Evolutionary conservation across 2,329 filamentous ascomycete species (phyloP), one percentile per base, ranked within the genome.

Genomic region (Talaromyces sp.): DNA sequence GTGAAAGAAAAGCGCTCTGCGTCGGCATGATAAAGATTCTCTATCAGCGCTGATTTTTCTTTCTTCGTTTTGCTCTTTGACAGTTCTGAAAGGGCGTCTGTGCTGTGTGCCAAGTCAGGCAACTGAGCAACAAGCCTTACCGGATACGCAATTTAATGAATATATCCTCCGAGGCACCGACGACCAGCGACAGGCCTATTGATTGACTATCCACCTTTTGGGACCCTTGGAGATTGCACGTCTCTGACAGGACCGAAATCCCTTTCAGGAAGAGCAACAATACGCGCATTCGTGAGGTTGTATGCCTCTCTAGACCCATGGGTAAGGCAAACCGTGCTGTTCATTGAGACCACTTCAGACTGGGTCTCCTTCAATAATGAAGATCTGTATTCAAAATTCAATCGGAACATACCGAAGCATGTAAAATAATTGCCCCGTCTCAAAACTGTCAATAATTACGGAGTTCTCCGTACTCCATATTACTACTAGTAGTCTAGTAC

Each of bases 1-100:
- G 64, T 76, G 41, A 59, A 62, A 35, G 65, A 66, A 27, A 68
- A 52, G 24, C 48, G 38, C 32, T 54, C 59, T 54, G 19, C 43
- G n/a, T 50, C n/a, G 12, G n/a, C 8, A 17, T 12, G 19, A 26
- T 29, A 26, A 24, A 31, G 6, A 4, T 21, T 24, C 19, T 24
- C 11, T 19, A 21, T 9, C 21, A 14, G 43, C 43, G 35, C 35
- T n/a, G 4, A n/a, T 38, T 38, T 12, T 17, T 38, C 17, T 17
- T 32, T 32, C 10, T 32, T 32, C 12, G 3, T 32, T 32, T 32
- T 12, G 32, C 32, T 35, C 32, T 35, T 35, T 35, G 32, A 35
- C 32, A 14, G 12, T 17, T 32, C 5, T 29, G 27, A 29, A 8
- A 29, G 27, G 27, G 27, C 27, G 27, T 29, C 27, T 29, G 27